Conservation (phyloP, 768 basidiomycete genomes). For the Dioszegia aurantiaca region DNA sequence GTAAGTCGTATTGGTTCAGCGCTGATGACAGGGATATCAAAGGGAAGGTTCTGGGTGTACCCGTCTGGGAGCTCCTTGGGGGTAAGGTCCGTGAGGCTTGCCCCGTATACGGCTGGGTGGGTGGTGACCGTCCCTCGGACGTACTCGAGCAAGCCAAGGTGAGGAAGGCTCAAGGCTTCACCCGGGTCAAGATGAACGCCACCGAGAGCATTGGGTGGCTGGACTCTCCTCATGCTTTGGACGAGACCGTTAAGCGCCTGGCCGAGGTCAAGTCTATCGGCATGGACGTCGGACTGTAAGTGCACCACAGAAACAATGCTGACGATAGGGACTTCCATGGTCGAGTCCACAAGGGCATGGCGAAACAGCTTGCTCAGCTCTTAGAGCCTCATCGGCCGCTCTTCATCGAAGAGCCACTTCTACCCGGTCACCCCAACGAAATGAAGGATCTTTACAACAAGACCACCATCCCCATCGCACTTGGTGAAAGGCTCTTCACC, state of each 20-base stretch:
- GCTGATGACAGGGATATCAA: conserved; percentile 75
- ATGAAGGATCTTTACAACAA: conserved; percentile 47
- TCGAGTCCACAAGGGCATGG: conserved; percentile 49
- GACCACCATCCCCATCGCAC: conserved; percentile 48
- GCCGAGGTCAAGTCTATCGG: conserved; percentile 47
- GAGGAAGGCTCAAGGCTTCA: conserved; percentile 49
- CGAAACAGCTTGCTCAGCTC: conserved; percentile 46
- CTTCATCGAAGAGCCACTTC: conserved; percentile 50
- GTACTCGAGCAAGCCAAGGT: conserved; percentile 48
- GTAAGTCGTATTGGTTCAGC: conserved; percentile 36
- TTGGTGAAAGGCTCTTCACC: conserved; percentile 47
- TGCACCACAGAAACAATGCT: neutral
- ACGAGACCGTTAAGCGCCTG: conserved; percentile 47
- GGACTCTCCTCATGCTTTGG: conserved; percentile 48
- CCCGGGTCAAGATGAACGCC: conserved; percentile 53
- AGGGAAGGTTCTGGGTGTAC: conserved; percentile 69
- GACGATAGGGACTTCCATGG: conserved; percentile 48
- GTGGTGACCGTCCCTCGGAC: conserved; percentile 48
- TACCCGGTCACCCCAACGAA: conserved; percentile 48
- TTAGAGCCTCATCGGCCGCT: conserved; percentile 49
- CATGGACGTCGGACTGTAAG: conserved; percentile 48
- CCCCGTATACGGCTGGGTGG: conserved; percentile 44
- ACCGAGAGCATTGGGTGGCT: conserved; percentile 48
- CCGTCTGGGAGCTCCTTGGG: conserved; percentile 65
- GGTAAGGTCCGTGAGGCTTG: conserved; percentile 64